phyloP scores from a whole-genome alignment of 345 rosid species.

The Diplotaxis tenuifolia region DNA sequence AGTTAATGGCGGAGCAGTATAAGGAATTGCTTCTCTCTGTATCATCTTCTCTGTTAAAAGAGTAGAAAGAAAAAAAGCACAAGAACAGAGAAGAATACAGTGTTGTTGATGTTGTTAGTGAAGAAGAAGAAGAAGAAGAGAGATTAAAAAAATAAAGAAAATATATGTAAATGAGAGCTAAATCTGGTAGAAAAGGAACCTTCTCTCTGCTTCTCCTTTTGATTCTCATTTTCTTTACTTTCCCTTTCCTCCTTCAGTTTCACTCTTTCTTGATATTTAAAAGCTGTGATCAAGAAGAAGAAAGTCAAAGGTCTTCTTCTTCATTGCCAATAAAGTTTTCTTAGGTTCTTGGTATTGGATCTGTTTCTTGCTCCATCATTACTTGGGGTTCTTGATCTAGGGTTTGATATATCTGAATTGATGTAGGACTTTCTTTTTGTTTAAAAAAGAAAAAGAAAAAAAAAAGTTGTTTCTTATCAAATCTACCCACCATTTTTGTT shows the following conservation, averaged over 20 bases:
- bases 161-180: constrained; percentile 45
- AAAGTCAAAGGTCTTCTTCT: constrained; percentile 5
- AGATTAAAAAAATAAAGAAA: constrained; percentile 17
- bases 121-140: not conserved
- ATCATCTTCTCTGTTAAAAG: not conserved
- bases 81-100: not conserved
- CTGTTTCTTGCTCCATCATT: constrained; percentile 28
- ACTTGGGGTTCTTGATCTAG: constrained; percentile 29
- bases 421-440: constrained; percentile 28
- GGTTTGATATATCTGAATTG: constrained; percentile 29
- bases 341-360: constrained; percentile 31
- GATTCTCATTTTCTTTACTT: constrained; percentile 51
- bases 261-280: constrained; percentile 6
- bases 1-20: constrained; percentile 46
- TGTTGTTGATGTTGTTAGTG: not conserved
- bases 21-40: constrained; percentile 32
- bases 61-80: not conserved
- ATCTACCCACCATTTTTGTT: constrained; percentile 61
- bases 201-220: constrained; percentile 64
- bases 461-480: constrained; percentile 28
- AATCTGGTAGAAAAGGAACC: constrained; percentile 53
- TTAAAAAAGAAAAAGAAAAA: not conserved
- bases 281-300: constrained; percentile 25
- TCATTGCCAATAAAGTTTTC: too few species aligned
- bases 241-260: constrained; percentile 10